Evolutionary conservation across 176 grass and related monocot genomes (phyloP).

Genomic region (Elaeis guineensis): DNA sequence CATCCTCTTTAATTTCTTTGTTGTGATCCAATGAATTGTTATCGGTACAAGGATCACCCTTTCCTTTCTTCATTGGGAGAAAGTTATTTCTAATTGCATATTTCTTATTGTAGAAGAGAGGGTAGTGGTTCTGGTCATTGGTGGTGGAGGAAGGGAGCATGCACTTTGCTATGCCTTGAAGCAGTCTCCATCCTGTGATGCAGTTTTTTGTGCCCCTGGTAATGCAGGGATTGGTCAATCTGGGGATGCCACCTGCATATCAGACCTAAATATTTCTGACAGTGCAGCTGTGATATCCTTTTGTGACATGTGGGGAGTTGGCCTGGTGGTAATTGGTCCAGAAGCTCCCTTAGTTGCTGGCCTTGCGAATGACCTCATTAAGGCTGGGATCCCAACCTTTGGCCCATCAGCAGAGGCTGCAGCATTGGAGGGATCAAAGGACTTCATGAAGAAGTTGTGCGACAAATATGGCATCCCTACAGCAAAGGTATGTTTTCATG

Average conservation of each 20-base stretch:
- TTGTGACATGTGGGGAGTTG: slow-evolving; percentile 46
- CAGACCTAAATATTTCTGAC: slow-evolving; percentile 44
- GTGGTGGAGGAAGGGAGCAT: slow-evolving; percentile 79
- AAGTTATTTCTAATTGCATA: no score
- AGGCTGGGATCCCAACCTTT: slow-evolving; percentile 54
- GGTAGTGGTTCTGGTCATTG: slow-evolving; percentile 62
- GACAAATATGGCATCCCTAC: slow-evolving; percentile 78
- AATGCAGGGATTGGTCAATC: slow-evolving; percentile 70
- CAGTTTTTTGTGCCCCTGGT: slow-evolving; percentile 67
- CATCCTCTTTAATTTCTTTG: no score
- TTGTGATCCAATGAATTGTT: no score
- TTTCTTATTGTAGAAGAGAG: slow-evolving; percentile 27
- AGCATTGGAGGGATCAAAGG: slow-evolving; percentile 77
- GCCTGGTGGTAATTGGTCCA: slow-evolving; percentile 73
- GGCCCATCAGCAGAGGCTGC: slow-evolving; percentile 71
- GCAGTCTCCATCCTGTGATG: slow-evolving; percentile 51
- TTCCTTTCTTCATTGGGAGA: no score
- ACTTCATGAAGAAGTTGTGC: slow-evolving; percentile 89
- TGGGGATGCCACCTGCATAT: slow-evolving; percentile 45
- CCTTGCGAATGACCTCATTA: slow-evolving; percentile 54
- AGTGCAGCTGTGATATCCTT: slow-evolving; percentile 46
- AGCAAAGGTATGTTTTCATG: slow-evolving; percentile 40
- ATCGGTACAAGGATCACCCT: no score
- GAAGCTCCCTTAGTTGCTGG: slow-evolving; percentile 73
- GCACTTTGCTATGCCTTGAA: slow-evolving; percentile 74